A percentile compares a stretch with the other conserved stretches of the same genome.
phyloP scores from a whole-genome alignment of 192 early-diverging fungal genomes.

The Coemansia sp. region DNA sequence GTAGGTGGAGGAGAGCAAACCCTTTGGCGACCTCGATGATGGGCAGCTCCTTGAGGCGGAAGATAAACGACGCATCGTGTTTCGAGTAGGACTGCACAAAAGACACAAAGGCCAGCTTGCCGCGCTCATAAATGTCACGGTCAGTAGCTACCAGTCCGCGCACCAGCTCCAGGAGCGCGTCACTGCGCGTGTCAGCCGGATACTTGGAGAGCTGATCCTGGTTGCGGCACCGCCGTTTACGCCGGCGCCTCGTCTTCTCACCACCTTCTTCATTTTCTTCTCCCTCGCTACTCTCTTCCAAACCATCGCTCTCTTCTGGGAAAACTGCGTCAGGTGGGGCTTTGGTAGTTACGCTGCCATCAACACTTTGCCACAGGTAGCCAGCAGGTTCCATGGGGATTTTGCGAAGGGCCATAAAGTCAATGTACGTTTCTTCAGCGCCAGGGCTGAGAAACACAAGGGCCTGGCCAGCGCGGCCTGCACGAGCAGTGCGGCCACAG shows the following conservation, averaged over 20 bases:
- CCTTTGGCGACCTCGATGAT: conserved; percentile 69
- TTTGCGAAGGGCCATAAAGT: conserved; percentile 83
- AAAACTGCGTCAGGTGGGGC: conserved; percentile 30
- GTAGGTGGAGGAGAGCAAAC: conserved; percentile 80
- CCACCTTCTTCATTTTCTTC: conserved; percentile 18
- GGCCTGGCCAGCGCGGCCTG: conserved; percentile 81
- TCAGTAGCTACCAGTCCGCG: conserved; percentile 62
- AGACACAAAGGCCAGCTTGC: conserved; percentile 81
- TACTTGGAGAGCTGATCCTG: conserved; percentile 13
- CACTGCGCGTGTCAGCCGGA: conserved; percentile 49
- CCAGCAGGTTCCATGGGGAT: conserved; percentile 64
- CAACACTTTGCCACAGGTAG: conserved; percentile 55
- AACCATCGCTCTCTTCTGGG: conserved; percentile 1
- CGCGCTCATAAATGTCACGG: conserved; percentile 75
- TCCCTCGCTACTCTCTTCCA: background rate
- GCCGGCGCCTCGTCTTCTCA: background rate
- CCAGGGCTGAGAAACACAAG: conserved; percentile 77
- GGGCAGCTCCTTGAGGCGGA: conserved; percentile 81
- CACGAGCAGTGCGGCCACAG: conserved; percentile 89
- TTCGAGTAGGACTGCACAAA: conserved; percentile 91
- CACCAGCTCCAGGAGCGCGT: conserved; percentile 56
- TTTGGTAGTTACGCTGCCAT: conserved; percentile 6
- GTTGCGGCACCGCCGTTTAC: background rate
- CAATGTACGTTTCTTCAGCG: conserved; percentile 89
- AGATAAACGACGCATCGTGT: conserved; percentile 92